These are phyloP conservation scores for Lactifluus pinguis DNA, from an alignment of 768 basidiomycete genomes.

Conservation along the genomic window DNA sequence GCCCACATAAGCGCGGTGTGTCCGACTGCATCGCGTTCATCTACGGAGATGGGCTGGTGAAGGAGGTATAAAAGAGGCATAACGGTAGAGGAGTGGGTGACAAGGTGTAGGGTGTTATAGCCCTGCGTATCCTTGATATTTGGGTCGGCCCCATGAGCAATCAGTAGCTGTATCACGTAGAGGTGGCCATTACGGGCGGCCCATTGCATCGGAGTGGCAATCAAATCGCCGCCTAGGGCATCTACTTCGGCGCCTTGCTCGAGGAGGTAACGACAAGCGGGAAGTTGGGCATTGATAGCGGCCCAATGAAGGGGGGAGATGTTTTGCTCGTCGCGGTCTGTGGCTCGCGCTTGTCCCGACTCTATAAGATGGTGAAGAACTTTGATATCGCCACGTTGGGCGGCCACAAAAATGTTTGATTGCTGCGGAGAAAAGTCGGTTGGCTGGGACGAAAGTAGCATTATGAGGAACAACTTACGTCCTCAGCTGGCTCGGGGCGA, in stretches of 20 bases:
- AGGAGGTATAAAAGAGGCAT: conserved; percentile 91
- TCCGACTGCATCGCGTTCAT: conserved; percentile 83
- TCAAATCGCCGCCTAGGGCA: conserved; percentile 85
- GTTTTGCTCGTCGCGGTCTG: conserved; percentile 81
- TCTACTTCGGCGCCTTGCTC: conserved; percentile 95
- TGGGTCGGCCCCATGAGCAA: conserved; percentile 87
- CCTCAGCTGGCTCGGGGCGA: neutral
- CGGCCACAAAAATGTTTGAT: conserved; percentile 71
- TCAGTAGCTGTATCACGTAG: conserved; percentile 87
- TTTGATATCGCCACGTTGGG: conserved; percentile 77
- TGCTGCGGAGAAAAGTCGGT: conserved; percentile 27
- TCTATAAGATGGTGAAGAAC: conserved; percentile 58
- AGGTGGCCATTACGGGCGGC: conserved; percentile 95
- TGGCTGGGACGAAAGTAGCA: neutral
- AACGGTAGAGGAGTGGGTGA: conserved; percentile 88
- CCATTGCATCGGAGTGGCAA: conserved; percentile 96
- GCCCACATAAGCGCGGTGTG: conserved; percentile 99
- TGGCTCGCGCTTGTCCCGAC: conserved; percentile 59
- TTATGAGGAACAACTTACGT: neutral
- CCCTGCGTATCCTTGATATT: conserved; percentile 87
- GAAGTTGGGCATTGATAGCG: conserved; percentile 91
- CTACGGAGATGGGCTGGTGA: conserved; percentile 88
- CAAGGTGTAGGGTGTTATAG: conserved; percentile 92
- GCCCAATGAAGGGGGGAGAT: conserved; percentile 98
- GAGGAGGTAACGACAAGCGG: conserved; percentile 76